Conservation (phyloP, 257 asterid genomes). For the Mitragyna speciosa region DNA sequence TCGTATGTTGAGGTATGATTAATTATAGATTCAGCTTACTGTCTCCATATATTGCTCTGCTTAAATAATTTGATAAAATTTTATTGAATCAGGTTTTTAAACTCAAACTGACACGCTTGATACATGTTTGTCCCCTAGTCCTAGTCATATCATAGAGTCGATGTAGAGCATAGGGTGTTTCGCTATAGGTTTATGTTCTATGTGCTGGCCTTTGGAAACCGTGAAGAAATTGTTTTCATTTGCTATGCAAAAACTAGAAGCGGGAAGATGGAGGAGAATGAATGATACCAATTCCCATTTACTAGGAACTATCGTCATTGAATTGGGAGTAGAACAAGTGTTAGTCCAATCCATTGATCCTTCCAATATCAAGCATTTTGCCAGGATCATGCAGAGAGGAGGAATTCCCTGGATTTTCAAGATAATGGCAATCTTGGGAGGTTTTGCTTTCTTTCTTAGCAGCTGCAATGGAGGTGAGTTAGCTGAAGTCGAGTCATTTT, state of each 20-base stretch:
- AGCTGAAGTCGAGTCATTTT: conserved; percentile 18
- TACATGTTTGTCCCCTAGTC: background rate
- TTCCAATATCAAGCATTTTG: background rate
- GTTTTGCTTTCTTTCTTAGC: conserved; percentile 14
- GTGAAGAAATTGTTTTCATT: conserved; percentile 10
- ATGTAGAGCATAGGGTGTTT: background rate
- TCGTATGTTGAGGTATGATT: no score
- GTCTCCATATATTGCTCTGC: background rate
- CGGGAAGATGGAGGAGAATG: conserved; percentile 9
- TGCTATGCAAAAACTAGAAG: background rate
- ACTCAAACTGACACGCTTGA: background rate
- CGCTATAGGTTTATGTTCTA: background rate
- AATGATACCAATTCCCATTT: conserved; percentile 2
- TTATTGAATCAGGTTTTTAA: background rate
- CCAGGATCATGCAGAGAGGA: background rate
- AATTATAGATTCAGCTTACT: no score
- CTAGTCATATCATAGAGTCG: background rate
- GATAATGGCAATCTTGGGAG: conserved; percentile 12
- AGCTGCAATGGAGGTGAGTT: conserved; percentile 22
- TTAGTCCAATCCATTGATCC: background rate
- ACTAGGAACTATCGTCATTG: background rate
- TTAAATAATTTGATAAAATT: background rate
- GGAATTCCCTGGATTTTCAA: conserved; percentile 5
- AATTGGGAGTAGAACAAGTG: background rate
- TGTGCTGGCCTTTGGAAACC: conserved; percentile 3